These are phyloP conservation scores for Brasilioporus rufonigricans DNA, from an alignment of 768 basidiomycete species.

Conservation along the genomic window DNA sequence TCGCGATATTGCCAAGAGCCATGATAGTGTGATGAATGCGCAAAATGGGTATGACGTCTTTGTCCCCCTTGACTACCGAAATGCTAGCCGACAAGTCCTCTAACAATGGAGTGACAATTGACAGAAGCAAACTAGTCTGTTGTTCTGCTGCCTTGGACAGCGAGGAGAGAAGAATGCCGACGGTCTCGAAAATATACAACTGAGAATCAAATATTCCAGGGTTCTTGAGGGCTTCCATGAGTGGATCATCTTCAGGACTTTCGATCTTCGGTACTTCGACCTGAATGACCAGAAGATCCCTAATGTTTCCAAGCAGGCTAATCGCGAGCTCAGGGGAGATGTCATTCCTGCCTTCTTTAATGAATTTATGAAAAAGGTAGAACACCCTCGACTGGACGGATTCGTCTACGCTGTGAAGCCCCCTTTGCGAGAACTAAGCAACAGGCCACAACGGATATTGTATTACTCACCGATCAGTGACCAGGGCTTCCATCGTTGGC, in stretches of 20 bases:
- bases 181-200: slow-evolving; percentile 91
- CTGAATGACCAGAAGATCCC: slow-evolving; percentile 75
- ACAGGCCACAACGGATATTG: not conserved
- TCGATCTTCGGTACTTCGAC: slow-evolving; percentile 78
- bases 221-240: slow-evolving; percentile 77
- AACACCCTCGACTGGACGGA: slow-evolving; percentile 74
- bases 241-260: slow-evolving; percentile 64
- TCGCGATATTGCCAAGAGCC: slow-evolving; percentile 92
- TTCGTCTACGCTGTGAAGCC: slow-evolving; percentile 75
- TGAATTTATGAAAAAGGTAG: slow-evolving; percentile 92
- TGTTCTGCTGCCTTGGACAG: slow-evolving; percentile 64
- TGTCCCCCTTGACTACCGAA: slow-evolving; percentile 52
- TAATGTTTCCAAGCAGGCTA: slow-evolving; percentile 66
- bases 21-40: slow-evolving; percentile 91
- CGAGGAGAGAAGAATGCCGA: slow-evolving; percentile 81
- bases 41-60: slow-evolving; percentile 76
- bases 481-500: slow-evolving; percentile 84
- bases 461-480: slow-evolving; percentile 67
- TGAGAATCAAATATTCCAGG: slow-evolving; percentile 81
- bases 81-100: slow-evolving; percentile 63
- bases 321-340: slow-evolving; percentile 70
- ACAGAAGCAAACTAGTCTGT: slow-evolving; percentile 66
- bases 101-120: slow-evolving; percentile 80
- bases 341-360: slow-evolving; percentile 77
- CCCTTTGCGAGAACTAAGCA: slow-evolving; percentile 45